Evolutionary conservation across 1,284 basidiomycete genomes (phyloP), one percentile per base, ranked within the genome.

Genomic region (Cystobasidium pallidum): DNA sequence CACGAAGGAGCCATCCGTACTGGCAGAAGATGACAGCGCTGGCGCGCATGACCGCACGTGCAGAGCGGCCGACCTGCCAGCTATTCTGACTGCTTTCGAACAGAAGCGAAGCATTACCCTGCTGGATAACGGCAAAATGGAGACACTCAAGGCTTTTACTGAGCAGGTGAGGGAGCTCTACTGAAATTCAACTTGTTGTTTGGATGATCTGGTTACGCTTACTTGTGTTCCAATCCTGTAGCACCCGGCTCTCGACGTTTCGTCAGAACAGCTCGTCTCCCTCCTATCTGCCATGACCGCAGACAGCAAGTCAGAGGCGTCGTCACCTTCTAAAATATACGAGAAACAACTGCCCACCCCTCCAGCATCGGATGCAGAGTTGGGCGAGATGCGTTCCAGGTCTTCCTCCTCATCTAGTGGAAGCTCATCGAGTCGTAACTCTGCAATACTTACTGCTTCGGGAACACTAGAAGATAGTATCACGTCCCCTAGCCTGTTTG

Each of bases 211-310:
- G 15, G 8, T 8, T 7, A 15, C 8, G 39, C 39, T 41, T 15
- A 41, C 39, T 41, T 15, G 15, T 24, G 11, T 61, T 41, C 57
- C 66, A 41, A 21, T 2, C 32, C 13, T 17, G 6, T 26, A 71
- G 68, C 59, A 88, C 76, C 88, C 87, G 0, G 87, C 84, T 24
- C 83, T 90, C 59, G 84, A 87, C 79, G 87, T 88, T 26, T 89
- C 88, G 0, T 88, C 89, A 0, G 82, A 85, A 66, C 84, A 88
- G 19, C 82, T 91, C 3, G 82, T 90, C 17, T 82, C 84, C 24
- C 86, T 90, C 76, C 84, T 91, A 43, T 88, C 88, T 0, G 83
- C 84, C 77, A 85, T 86, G 76, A 88, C 88, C 0, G 62, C 75
- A 10, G 85, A 83, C 70, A 84, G 82, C 75, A 85, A 59, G 84